phyloP scores from a whole-genome alignment of 2,329 filamentous ascomycete species.

The Thielaviopsis euricoi region DNA sequence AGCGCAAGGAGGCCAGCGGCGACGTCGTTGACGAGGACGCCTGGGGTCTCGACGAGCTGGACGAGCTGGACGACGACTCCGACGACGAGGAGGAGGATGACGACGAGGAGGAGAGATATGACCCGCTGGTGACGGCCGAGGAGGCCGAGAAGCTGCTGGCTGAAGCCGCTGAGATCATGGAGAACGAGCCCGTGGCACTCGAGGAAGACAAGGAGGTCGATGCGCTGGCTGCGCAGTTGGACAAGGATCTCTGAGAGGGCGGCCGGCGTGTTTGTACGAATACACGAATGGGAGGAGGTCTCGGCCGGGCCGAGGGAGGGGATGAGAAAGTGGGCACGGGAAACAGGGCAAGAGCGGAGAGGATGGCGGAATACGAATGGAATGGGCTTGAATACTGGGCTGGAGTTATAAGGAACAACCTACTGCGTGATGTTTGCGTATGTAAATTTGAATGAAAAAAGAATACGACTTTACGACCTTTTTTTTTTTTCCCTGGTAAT shows the following conservation, averaged over 20 bases:
- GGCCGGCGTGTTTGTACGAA: constrained; percentile 1
- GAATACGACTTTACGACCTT: neutral
- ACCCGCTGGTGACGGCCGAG: constrained; percentile 39
- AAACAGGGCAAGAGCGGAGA: too few relatives aligned
- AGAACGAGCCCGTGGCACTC: constrained; percentile 56
- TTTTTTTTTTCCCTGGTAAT: neutral
- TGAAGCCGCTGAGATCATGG: constrained; percentile 55
- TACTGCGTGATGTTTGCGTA: neutral
- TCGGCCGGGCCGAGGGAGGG: neutral
- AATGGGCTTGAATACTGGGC: too few relatives aligned
- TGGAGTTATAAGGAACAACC: neutral
- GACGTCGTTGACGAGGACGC: constrained; percentile 59
- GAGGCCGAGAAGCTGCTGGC: constrained; percentile 48
- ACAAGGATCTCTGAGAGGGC: constrained; percentile 38
- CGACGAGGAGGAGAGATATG: constrained; percentile 48
- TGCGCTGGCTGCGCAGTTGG: constrained; percentile 56
- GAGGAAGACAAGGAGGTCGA: constrained; percentile 66
- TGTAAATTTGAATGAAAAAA: neutral
- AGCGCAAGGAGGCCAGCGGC: constrained; percentile 57
- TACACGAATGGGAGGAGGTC: too few relatives aligned
- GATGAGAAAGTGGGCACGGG: neutral
- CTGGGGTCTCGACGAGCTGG: constrained; percentile 74
- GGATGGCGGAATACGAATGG: too few relatives aligned
- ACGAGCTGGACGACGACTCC: constrained; percentile 65
- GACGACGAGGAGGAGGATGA: constrained; percentile 48